Evolutionary conservation across 139 green algal species (phyloP).

Genomic region (Chlamydomonas sp.): DNA sequence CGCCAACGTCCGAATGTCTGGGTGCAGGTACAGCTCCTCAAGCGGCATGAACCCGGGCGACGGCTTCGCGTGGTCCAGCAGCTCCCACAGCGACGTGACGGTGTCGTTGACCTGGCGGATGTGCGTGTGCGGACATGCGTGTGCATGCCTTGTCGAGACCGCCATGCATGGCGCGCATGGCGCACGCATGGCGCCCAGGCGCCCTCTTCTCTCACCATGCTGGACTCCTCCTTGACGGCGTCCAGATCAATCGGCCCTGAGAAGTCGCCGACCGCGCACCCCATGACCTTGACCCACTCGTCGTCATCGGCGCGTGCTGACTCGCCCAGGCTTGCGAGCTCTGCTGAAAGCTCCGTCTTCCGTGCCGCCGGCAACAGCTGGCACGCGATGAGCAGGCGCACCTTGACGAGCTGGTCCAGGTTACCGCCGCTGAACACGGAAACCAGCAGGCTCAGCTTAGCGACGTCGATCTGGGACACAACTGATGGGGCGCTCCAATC

Average conservation of each 20-base stretch:
- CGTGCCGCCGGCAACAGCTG: neutral
- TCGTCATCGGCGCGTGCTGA: constrained; percentile 13
- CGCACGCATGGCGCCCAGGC: neutral
- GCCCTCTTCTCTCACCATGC: constrained; percentile 4
- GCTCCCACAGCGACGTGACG: neutral
- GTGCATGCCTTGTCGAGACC: neutral
- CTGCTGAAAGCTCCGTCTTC: neutral
- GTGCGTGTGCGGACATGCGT: neutral
- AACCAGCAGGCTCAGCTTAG: constrained; percentile 5
- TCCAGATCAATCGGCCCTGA: constrained; percentile 10
- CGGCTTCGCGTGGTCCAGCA: constrained; percentile 5
- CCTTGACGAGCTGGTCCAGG: constrained; percentile 19
- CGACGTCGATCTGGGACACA: constrained; percentile 6
- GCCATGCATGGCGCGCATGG: neutral
- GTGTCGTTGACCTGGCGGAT: constrained; percentile 6
- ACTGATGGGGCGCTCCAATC: neutral
- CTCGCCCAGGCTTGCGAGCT: constrained; percentile 6
- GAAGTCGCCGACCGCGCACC: constrained; percentile 17
- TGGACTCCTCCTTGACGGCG: constrained; percentile 6
- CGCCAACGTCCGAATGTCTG: too few relatives aligned
- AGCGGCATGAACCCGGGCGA: constrained; percentile 6
- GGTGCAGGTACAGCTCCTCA: constrained; percentile 13
- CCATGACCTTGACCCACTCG: constrained; percentile 19
- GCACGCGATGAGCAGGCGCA: constrained; percentile 14
- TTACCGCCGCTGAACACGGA: constrained; percentile 12